Percentiles rank a stretch among this genome's conserved stretches.
Conservation (phyloP, 345 rosid genomes). For the Dipteronia sinensis region DNA sequence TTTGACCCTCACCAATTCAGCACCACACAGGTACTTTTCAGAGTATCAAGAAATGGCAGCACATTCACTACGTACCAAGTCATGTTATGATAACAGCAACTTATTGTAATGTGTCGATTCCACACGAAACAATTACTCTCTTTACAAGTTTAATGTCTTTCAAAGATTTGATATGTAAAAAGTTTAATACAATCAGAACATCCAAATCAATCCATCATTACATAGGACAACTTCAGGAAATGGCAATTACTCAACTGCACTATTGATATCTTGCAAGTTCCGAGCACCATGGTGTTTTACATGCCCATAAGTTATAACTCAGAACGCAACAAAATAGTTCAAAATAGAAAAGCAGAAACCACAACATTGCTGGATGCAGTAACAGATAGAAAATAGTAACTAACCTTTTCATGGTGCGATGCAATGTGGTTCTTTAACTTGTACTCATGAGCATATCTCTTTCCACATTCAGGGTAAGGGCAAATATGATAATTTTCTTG, state of each 20-base stretch:
- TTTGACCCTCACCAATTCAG: neutral
- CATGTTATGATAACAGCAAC: neutral
- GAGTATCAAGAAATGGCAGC: neutral
- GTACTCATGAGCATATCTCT: slow-evolving; percentile 99
- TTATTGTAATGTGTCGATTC: neutral
- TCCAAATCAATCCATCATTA: neutral
- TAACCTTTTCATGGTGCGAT: slow-evolving; percentile 86
- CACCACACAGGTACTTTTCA: neutral
- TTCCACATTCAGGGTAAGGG: slow-evolving; percentile 88
- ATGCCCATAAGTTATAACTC: neutral
- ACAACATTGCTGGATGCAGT: neutral
- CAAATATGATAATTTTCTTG: slow-evolving; percentile 98
- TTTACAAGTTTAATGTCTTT: neutral
- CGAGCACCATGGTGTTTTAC: neutral
- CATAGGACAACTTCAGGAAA: neutral
- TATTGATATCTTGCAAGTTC: neutral
- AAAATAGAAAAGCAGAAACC: slow-evolving; percentile 11
- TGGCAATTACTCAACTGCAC: neutral
- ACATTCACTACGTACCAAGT: neutral
- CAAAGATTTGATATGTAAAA: neutral
- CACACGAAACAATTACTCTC: neutral
- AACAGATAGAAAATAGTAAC: slow-evolving; percentile 10
- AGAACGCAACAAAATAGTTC: neutral
- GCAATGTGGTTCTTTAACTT: slow-evolving; percentile 86
- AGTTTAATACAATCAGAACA: neutral